Evolutionary conservation across 2,329 filamentous ascomycete species (phyloP).

Genomic region (Paraphaeosphaeria minitans): DNA sequence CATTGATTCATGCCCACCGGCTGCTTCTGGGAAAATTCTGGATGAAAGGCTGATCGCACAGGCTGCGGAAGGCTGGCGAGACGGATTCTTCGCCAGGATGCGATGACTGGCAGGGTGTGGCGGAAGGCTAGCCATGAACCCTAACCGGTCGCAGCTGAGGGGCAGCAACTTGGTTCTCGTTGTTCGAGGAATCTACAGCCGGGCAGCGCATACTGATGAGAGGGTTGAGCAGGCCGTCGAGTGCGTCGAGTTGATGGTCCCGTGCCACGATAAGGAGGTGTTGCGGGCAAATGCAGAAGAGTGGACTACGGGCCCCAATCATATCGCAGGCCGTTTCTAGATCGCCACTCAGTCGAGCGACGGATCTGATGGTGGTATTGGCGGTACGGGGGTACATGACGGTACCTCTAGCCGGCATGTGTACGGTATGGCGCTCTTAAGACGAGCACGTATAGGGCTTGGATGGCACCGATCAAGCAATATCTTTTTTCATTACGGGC

Average conservation of each 20-base stretch:
- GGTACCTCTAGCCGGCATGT: slow-evolving; percentile 43
- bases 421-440: slow-evolving; percentile 33
- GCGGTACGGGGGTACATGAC: slow-evolving; percentile 36
- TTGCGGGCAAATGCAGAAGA: slow-evolving; percentile 30
- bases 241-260: slow-evolving; percentile 31
- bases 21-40: slow-evolving; percentile 33
- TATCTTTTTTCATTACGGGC: slow-evolving; percentile 45
- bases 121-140: slow-evolving; percentile 22
- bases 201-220: slow-evolving; percentile 23
- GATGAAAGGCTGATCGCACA: slow-evolving; percentile 36
- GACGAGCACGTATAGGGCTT: slow-evolving; percentile 33
- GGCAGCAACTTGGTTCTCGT: slow-evolving; percentile 20
- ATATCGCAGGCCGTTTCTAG: slow-evolving; percentile 29
- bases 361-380: slow-evolving; percentile 29
- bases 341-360: slow-evolving; percentile 26
- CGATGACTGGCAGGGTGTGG: slow-evolving; percentile 41
- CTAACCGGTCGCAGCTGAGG: slow-evolving; percentile 24
- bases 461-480: slow-evolving; percentile 45
- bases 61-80: slow-evolving; percentile 28
- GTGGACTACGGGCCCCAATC: slow-evolving; percentile 37
- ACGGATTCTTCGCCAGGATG: slow-evolving; percentile 30
- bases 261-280: slow-evolving; percentile 32
- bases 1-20: slow-evolving; percentile 35
- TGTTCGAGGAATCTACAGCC: slow-evolving; percentile 18
- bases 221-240: slow-evolving; percentile 20